Percentiles rank a stretch among this genome's conserved stretches.
Conservation (phyloP, 768 basidiomycete species). For the Tricholoma saponaceum region DNA sequence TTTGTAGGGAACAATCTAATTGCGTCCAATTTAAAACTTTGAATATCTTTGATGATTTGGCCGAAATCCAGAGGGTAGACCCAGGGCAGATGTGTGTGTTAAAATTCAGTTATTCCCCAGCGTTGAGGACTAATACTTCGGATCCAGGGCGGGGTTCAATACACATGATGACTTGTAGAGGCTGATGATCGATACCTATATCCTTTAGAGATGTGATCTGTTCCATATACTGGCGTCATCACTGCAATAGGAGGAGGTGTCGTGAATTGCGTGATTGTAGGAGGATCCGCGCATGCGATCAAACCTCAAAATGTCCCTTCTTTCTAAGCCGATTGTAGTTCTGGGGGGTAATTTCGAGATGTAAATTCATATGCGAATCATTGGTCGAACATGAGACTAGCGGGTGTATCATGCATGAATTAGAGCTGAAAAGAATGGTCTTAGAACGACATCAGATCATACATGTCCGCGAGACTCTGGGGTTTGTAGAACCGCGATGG, state of each 20-base stretch:
- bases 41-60: neutral
- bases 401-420: no score
- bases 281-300: no score
- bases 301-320: no score
- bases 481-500: no score
- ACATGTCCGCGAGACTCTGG: neutral
- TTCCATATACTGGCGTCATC: no score
- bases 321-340: no score
- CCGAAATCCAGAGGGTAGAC: neutral
- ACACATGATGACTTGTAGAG: neutral
- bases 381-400: neutral
- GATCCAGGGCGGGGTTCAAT: neutral
- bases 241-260: no score
- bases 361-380: neutral
- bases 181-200: no score
- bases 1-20: neutral
- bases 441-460: no score
- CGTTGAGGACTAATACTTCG: neutral
- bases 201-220: no score
- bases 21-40: neutral
- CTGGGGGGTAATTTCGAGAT: neutral
- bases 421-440: no score
- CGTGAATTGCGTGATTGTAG: no score
- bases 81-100: neutral
- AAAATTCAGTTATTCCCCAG: neutral